A percentile compares a stretch with the other conserved stretches of the same genome.
phyloP scores from a whole-genome alignment of 495 filamentous ascomycete genomes.

The Hypoxylon trugodes region DNA sequence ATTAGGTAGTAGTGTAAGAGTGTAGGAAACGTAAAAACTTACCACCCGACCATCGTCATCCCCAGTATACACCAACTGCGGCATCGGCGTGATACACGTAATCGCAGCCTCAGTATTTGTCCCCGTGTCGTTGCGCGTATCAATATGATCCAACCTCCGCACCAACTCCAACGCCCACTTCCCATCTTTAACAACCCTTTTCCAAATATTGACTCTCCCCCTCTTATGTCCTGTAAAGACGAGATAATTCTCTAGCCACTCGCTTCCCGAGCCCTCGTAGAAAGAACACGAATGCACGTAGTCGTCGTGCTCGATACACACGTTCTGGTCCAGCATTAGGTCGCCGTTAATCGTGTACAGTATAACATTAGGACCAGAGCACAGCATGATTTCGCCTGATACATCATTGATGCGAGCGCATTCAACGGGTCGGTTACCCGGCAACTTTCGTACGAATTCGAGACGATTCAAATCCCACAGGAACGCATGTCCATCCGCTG shows the following conservation, averaged over 20 bases:
- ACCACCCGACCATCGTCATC: conserved; percentile 87
- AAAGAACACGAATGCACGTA: conserved; percentile 83
- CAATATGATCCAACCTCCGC: conserved; percentile 83
- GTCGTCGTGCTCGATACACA: conserved; percentile 77
- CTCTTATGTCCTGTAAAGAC: conserved; percentile 87
- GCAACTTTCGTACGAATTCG: conserved; percentile 81
- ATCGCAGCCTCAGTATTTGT: conserved; percentile 82
- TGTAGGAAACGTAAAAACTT: conserved; percentile 38
- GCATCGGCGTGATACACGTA: conserved; percentile 85
- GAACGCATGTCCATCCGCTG: conserved; percentile 79
- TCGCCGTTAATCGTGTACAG: conserved; percentile 93
- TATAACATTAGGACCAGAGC: conserved; percentile 72
- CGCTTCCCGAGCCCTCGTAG: conserved; percentile 90
- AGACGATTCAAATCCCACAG: conserved; percentile 94
- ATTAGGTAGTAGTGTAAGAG: background rate
- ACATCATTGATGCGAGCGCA: conserved; percentile 89
- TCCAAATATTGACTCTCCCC: conserved; percentile 83
- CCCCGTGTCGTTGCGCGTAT: conserved; percentile 74
- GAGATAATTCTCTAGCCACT: conserved; percentile 89
- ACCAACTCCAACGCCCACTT: conserved; percentile 65
- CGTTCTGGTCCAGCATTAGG: conserved; percentile 77
- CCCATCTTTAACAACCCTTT: conserved; percentile 56
- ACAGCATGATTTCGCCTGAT: conserved; percentile 86
- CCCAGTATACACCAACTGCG: conserved; percentile 87
- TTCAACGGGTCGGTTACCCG: conserved; percentile 59